Base-by-base conservation (phyloP, 352 stramenopile genomes). In the Phytophthora niederhauseri region DNA sequence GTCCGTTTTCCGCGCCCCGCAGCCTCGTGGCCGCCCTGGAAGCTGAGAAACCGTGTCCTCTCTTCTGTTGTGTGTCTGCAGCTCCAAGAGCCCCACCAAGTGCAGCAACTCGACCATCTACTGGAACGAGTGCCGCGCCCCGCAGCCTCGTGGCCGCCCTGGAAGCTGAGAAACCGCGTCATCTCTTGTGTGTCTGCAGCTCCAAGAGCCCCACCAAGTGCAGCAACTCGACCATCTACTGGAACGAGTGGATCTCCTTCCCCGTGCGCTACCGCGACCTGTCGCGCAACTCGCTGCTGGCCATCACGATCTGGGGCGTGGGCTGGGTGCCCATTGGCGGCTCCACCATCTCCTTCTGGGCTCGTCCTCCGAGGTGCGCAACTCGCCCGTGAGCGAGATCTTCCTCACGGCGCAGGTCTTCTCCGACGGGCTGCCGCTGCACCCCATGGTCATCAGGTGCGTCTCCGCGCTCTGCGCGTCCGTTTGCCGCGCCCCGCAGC, bases 371-470 rank as follows among this genome's bases (percentile, higher is more conserved):
- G 84, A 95, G 31, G 73, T 96, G 59, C 85, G 87, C 57, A 95
- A 96, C 64, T 90, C 89, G 30, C 66, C 87, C 26, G 81, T 95
- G 45, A 95, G 81, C 65, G 89, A 97, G 77, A 89, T 96, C 58
- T 95, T 96, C 66, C 75, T 96, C 38, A 96, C 85, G 57, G 90
- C 87, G n/a, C 88, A 96, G 72, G 87, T 96, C 58, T 96, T 93
- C 60, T 90, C 87, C 14, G 89, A 96, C 67, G 90, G 89, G 1
- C 72, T 92, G 12, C 83, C 90, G 11, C 73, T 95, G 49, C 90
- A 97, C 61, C 73, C 86, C 4, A 95, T 95, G 88, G 77, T 89
- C 20, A 84, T 96, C 61, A 95, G 80, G 80, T 86, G 55, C 45
- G 53, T 45, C 36, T 8, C 28, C 28, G 6, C 7, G 3, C 28